Evolutionary conservation across 345 rosid genomes (phyloP), one percentile per base, ranked within the genome.

Genomic region (Anastatica hierochuntica): DNA sequence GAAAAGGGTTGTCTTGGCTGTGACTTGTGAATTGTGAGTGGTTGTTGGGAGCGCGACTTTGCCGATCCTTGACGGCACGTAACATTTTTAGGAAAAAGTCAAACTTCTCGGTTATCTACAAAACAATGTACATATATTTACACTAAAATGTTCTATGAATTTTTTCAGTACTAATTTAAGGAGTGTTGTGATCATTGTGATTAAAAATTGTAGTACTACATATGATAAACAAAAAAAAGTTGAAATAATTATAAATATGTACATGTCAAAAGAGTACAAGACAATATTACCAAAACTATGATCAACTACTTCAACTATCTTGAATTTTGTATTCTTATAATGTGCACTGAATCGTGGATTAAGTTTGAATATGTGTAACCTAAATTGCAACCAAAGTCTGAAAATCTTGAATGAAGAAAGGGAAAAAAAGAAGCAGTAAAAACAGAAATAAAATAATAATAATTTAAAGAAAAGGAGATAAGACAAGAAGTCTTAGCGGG

Each of bases 1-100:
- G n/a, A 5, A 43, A 24, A 30, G 26, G 56, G 24, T 14, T 53
- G 0, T 15, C 29, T 47, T 21, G 61, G 54, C 41, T 44, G 50
- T 27, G 68, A 53, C 13, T 62, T 61, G 58, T 50, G 50, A 35
- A 10, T 17, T 27, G 47, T 62, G 54, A 45, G 54, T 45, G 24
- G 54, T 48, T 30, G 63, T 55, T 54, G 60, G 48, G 56, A n/a
- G n/a, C n/a, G 51, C 56, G 56, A 27, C 38, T 56, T 56, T 49
- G 69, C 63, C 69, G 26, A 41, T 64, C 33, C 63, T 64, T 34
- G 51, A 64, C 63, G 69, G 69, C 69, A 56, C 63, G 51, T 56
- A 56, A 46, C 37, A n/a, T 46, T 46, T 39, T 20, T 4, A 24
- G 41, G 18, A 6, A 42, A 33, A 56, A 23, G 57, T 56, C 63